Percentiles rank a stretch among this genome's conserved stretches.
phyloP scores from a whole-genome alignment of 139 green algal species.

The Closterium sp. region DNA sequence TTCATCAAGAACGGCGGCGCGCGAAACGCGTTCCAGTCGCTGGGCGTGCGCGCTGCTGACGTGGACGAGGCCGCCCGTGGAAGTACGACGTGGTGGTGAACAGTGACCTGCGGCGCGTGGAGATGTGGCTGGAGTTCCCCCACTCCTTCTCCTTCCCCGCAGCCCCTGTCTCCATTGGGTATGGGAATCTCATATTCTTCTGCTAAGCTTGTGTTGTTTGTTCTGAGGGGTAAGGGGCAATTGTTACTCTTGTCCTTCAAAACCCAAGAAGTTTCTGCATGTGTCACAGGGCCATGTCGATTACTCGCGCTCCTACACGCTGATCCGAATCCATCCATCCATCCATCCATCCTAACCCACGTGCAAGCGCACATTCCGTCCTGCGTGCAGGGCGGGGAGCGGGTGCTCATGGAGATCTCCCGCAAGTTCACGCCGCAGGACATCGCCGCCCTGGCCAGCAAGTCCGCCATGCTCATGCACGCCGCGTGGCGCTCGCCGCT shows the following conservation, averaged over 20 bases:
- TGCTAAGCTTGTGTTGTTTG: too few relatives aligned
- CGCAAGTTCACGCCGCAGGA: conserved; percentile 62
- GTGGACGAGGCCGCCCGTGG: conserved; percentile 43
- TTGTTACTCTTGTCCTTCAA: too few relatives aligned
- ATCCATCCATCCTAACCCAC: too few relatives aligned
- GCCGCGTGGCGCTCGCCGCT: conserved; percentile 24
- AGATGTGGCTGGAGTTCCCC: conserved; percentile 42
- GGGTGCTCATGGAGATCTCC: conserved; percentile 65
- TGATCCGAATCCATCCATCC: not conserved
- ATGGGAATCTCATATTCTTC: not conserved
- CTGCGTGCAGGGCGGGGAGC: conserved; percentile 45
- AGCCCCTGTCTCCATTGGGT: not conserved
- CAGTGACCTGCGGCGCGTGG: conserved; percentile 15
- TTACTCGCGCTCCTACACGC: too few relatives aligned
- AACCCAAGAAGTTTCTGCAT: too few relatives aligned
- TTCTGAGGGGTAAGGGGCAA: not conserved
- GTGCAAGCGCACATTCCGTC: too few relatives aligned
- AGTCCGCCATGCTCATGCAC: conserved; percentile 42
- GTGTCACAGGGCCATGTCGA: too few relatives aligned
- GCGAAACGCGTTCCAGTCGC: conserved; percentile 20
- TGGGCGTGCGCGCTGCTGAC: conserved; percentile 3
- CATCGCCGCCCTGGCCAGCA: conserved; percentile 39
- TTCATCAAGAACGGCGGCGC: conserved; percentile 70
- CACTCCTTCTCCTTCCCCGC: not conserved
- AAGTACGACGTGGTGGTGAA: conserved; percentile 48